phyloP scores from a whole-genome alignment of 139 green algal species.

The Ettlia oleoabundans region DNA sequence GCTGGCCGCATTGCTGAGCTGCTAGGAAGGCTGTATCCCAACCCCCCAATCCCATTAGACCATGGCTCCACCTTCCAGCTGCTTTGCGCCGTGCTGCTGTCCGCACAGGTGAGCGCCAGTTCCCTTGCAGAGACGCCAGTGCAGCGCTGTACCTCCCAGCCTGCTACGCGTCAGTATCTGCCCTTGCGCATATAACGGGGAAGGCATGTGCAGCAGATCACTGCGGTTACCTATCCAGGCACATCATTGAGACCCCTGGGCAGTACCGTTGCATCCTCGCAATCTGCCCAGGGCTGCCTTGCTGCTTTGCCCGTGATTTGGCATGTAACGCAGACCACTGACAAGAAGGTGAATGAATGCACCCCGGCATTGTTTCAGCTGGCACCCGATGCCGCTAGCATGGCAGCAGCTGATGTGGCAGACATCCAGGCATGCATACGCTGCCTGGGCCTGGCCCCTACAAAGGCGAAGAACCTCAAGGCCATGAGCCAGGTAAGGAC shows the following conservation, averaged over 20 bases:
- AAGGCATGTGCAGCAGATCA: no score
- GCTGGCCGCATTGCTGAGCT: slow-evolving; percentile 59
- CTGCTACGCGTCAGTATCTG: no score
- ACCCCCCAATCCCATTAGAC: slow-evolving; percentile 76
- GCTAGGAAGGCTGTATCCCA: slow-evolving; percentile 73
- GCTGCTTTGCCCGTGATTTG: background rate
- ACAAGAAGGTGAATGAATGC: slow-evolving; percentile 82
- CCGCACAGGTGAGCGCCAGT: slow-evolving; percentile 63
- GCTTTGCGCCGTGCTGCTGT: slow-evolving; percentile 83
- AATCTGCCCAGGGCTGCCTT: background rate
- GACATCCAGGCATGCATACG: slow-evolving; percentile 72
- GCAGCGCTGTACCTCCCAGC: background rate
- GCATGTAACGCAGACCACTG: slow-evolving; percentile 59
- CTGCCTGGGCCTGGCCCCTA: slow-evolving; percentile 82
- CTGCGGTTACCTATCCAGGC: no score
- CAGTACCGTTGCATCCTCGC: background rate
- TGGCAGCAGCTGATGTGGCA: slow-evolving; percentile 53
- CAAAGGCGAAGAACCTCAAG: slow-evolving; percentile 85
- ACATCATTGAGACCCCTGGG: background rate
- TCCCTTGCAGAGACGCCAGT: background rate
- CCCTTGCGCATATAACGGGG: no score
- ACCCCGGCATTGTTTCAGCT: slow-evolving; percentile 71
- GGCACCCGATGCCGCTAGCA: slow-evolving; percentile 60
- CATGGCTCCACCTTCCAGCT: slow-evolving; percentile 80
- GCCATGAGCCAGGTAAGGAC: slow-evolving; percentile 67